These are phyloP conservation scores for Reticulascus tulasneorum DNA, from an alignment of 2,329 filamentous ascomycete species.

Conservation along the genomic window DNA sequence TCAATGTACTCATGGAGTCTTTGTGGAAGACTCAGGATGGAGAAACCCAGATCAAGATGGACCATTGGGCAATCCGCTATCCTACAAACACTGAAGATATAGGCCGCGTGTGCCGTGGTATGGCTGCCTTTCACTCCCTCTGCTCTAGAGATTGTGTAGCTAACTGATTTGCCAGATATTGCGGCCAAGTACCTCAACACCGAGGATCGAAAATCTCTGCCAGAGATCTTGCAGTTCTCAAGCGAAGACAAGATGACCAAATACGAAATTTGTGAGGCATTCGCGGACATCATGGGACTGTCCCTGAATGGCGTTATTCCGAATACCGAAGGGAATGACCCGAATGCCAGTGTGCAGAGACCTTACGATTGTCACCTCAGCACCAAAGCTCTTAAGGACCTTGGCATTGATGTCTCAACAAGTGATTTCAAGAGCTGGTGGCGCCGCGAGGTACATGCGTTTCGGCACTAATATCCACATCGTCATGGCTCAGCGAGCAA, in stretches of 20 bases:
- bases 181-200: constrained; percentile 62
- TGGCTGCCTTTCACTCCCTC: constrained; percentile 13
- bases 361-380: constrained; percentile 88
- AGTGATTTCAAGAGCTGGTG: constrained; percentile 80
- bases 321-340: constrained; percentile 68
- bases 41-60: constrained; percentile 66
- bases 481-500: background rate
- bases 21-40: constrained; percentile 70
- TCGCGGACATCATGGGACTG: constrained; percentile 76
- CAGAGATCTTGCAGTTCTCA: constrained; percentile 75
- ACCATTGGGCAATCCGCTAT: constrained; percentile 80
- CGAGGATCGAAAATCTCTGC: constrained; percentile 50
- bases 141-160: constrained; percentile 12
- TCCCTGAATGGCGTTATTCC: constrained; percentile 64
- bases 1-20: constrained; percentile 75
- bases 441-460: constrained; percentile 60
- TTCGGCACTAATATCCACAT: constrained; percentile 41
- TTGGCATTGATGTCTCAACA: constrained; percentile 72
- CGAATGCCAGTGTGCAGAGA: constrained; percentile 66
- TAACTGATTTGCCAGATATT: constrained; percentile 54
- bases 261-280: constrained; percentile 77
- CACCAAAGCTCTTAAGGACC: constrained; percentile 65
- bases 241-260: constrained; percentile 86
- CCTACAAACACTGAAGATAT: constrained; percentile 89
- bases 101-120: constrained; percentile 68